phyloP scores from a whole-genome alignment of 1,284 basidiomycete genomes.

The Trametes sp. region DNA sequence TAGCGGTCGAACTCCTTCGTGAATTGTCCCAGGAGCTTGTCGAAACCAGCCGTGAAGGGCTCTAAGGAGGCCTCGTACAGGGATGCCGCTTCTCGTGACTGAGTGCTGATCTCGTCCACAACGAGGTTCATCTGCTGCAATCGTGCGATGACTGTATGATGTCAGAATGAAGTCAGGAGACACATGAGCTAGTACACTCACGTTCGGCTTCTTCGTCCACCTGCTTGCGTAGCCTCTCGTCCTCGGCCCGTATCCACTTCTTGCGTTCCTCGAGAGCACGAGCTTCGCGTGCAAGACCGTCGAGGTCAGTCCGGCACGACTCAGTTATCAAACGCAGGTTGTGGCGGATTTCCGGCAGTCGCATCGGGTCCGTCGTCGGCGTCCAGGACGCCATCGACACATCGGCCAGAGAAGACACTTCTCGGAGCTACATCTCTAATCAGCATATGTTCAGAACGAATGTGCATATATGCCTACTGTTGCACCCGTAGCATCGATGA shows the following conservation, averaged over 20 bases:
- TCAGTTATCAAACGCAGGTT: slow-evolving; percentile 91
- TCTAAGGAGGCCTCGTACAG: slow-evolving; percentile 75
- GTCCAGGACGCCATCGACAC: slow-evolving; percentile 84
- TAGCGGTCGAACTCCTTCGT: slow-evolving; percentile 82
- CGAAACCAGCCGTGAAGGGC: slow-evolving; percentile 74
- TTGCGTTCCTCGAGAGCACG: slow-evolving; percentile 82
- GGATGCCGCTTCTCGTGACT: slow-evolving; percentile 68
- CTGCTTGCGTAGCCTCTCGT: slow-evolving; percentile 69
- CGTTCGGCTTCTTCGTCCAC: slow-evolving; percentile 79
- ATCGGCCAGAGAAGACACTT: slow-evolving; percentile 84
- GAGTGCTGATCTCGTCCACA: slow-evolving; percentile 70
- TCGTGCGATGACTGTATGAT: slow-evolving; percentile 70
- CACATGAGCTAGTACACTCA: too few species aligned
- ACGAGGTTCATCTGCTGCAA: slow-evolving; percentile 80
- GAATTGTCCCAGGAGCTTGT: slow-evolving; percentile 75
- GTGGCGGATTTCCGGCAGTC: slow-evolving; percentile 94
- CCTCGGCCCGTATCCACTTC: slow-evolving; percentile 78
- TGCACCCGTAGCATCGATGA: slow-evolving; percentile 94
- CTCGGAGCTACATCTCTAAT: slow-evolving; percentile 65
- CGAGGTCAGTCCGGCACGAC: slow-evolving; percentile 82
- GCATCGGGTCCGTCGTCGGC: slow-evolving; percentile 83
- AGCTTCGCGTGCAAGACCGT: slow-evolving; percentile 90
- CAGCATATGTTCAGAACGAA: neutral
- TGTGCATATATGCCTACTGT: slow-evolving; percentile 56
- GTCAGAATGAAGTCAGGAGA: too few species aligned